A percentile compares a stretch with the other conserved stretches of the same genome.
phyloP scores from a whole-genome alignment of 306 rosid species.

The Acmispon strigosus region DNA sequence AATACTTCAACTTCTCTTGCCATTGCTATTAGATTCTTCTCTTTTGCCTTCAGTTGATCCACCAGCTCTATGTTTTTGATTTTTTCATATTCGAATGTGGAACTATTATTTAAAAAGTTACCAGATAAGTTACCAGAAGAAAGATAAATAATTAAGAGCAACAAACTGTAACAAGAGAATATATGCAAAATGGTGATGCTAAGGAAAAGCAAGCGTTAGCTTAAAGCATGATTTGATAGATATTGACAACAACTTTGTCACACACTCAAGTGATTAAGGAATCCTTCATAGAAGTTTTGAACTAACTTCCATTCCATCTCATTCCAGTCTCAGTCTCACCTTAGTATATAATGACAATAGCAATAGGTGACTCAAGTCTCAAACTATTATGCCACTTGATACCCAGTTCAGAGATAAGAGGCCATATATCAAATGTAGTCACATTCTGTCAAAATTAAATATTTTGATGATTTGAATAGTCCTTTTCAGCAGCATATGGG shows the following conservation, averaged over 20 bases:
- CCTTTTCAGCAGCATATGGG: neutral
- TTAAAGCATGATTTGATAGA: slow-evolving; percentile 9
- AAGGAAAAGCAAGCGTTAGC: neutral
- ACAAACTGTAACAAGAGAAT: neutral
- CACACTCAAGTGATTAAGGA: neutral
- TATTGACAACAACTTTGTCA: neutral
- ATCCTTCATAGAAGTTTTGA: slow-evolving; percentile 3
- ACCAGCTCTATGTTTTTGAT: slow-evolving; percentile 62
- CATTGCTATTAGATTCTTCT: slow-evolving; percentile 64
- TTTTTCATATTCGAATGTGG: slow-evolving; percentile 66
- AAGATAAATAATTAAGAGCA: neutral
- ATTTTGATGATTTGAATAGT: neutral
- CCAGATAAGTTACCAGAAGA: slow-evolving; percentile 4
- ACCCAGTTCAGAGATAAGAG: slow-evolving; percentile 12
- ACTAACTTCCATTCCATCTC: slow-evolving; percentile 1
- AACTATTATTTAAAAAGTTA: slow-evolving; percentile 35
- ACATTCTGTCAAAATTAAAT: slow-evolving; percentile 19
- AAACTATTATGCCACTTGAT: neutral
- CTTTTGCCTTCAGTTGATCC: slow-evolving; percentile 65
- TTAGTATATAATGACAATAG: slow-evolving; percentile 1
- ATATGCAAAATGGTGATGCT: slow-evolving; percentile 4
- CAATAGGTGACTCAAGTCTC: neutral
- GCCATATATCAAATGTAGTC: slow-evolving; percentile 18
- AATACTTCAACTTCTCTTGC: slow-evolving; percentile 79
- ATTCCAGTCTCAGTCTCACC: neutral